These are phyloP conservation scores for Aethionema arabicum DNA, from an alignment of 345 rosid species.

Conservation along the genomic window DNA sequence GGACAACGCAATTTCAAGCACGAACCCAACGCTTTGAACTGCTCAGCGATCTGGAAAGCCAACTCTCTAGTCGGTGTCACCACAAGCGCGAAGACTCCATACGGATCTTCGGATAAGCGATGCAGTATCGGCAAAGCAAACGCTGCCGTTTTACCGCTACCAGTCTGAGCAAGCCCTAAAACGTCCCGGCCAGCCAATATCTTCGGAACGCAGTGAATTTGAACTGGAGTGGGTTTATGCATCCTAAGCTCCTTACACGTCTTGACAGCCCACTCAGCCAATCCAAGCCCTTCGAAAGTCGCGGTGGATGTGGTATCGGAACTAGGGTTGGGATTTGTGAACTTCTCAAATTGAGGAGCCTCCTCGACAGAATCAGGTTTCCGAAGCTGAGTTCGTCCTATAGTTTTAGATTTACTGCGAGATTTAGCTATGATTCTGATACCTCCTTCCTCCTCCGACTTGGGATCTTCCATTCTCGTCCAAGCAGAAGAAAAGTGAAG, in stretches of 20 bases:
- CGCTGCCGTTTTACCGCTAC: slow-evolving; percentile 93
- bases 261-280: slow-evolving; percentile 74
- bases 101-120: slow-evolving; percentile 75
- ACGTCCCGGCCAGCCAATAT: slow-evolving; percentile 74
- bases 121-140: slow-evolving; percentile 92
- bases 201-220: slow-evolving; percentile 78
- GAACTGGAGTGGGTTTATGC: slow-evolving; percentile 80
- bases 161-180: slow-evolving; percentile 86
- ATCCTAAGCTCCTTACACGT: slow-evolving; percentile 90
- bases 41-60: slow-evolving; percentile 92
- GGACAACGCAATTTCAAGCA: slow-evolving; percentile 72
- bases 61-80: slow-evolving; percentile 96
- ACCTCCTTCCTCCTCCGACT: slow-evolving; percentile 34
- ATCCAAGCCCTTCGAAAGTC: slow-evolving; percentile 63
- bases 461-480: slow-evolving; percentile 31
- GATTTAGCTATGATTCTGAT: slow-evolving; percentile 62
- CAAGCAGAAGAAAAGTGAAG: not conserved
- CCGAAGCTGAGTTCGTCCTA: slow-evolving; percentile 17
- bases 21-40: slow-evolving; percentile 88
- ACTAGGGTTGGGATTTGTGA: slow-evolving; percentile 28
- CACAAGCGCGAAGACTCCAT: slow-evolving; percentile 74
- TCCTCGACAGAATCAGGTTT: slow-evolving; percentile 29
- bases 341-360: slow-evolving; percentile 45
- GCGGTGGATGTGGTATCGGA: slow-evolving; percentile 27
- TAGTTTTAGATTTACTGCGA: slow-evolving; percentile 28